A percentile compares a stretch with the other conserved stretches of the same genome.
Conservation (phyloP, 2,329 filamentous ascomycete genomes). For the Lithohypha guttulata region DNA sequence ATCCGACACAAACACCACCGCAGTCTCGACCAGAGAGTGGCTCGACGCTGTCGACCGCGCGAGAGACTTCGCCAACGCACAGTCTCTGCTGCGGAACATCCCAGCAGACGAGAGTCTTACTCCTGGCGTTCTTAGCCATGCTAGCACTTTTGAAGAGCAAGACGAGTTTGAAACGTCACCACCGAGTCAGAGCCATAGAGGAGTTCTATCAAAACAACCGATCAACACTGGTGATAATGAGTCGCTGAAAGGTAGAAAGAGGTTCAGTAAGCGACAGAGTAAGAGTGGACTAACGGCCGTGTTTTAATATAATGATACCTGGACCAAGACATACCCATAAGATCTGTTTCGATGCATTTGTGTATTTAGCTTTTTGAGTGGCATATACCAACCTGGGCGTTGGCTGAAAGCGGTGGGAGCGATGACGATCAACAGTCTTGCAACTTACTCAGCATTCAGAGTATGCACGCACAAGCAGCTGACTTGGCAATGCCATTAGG, state of each 20-base stretch:
- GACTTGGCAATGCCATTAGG: no score
- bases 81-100: slow-evolving; percentile 31
- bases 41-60: slow-evolving; percentile 78
- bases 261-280: slow-evolving; percentile 85
- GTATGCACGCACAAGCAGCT: no score
- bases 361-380: slow-evolving; percentile 7
- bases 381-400: no score
- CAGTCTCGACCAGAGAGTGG: slow-evolving; percentile 77
- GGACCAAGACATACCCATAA: no score
- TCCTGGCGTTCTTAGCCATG: slow-evolving; percentile 59
- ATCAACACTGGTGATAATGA: slow-evolving; percentile 36
- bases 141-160: slow-evolving; percentile 34
- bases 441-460: no score
- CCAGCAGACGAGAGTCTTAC: slow-evolving; percentile 53
- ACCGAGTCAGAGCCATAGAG: slow-evolving; percentile 27
- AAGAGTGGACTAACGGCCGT: slow-evolving; percentile 88
- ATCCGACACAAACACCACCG: slow-evolving; percentile 51
- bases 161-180: slow-evolving; percentile 28
- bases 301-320: slow-evolving; percentile 60
- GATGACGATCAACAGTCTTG: no score
- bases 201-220: slow-evolving; percentile 33
- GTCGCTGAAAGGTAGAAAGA: slow-evolving; percentile 48
- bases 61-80: slow-evolving; percentile 67
- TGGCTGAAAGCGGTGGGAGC: no score
- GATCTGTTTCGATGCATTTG: not conserved